Percentiles rank a stretch among this genome's conserved stretches.
Conservation (phyloP, 345 rosid species). For the Jatropha curcas region DNA sequence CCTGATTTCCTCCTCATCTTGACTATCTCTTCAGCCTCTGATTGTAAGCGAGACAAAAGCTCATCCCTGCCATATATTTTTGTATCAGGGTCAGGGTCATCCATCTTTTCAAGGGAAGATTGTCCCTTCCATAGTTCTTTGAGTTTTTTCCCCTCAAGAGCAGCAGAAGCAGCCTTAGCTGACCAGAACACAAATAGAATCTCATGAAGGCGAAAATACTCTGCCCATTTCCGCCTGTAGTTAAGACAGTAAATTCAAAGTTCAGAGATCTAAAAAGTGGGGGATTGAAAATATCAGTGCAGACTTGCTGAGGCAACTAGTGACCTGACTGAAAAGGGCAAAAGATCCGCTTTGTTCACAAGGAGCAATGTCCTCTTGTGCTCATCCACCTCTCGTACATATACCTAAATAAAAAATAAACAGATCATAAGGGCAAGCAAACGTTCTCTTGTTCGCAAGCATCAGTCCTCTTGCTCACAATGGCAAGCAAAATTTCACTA, state of each 20-base stretch:
- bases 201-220: slow-evolving; percentile 51
- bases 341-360: slow-evolving; percentile 93
- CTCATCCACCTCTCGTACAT: slow-evolving; percentile 75
- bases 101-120: slow-evolving; percentile 31
- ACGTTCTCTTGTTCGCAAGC: no score
- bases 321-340: slow-evolving; percentile 73
- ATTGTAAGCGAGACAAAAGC: slow-evolving; percentile 68
- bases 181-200: slow-evolving; percentile 89
- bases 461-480: no score
- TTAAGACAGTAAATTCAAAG: slow-evolving; percentile 15
- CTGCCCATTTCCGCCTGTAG: slow-evolving; percentile 80
- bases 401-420: slow-evolving; percentile 45
- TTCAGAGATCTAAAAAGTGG: slow-evolving; percentile 12
- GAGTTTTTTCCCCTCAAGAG: slow-evolving; percentile 64
- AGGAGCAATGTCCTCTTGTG: slow-evolving; percentile 81
- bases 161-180: slow-evolving; percentile 87
- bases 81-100: slow-evolving; percentile 53
- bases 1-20: slow-evolving; percentile 49
- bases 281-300: not conserved
- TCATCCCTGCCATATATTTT: slow-evolving; percentile 79
- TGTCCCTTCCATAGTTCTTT: slow-evolving; percentile 38
- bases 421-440: not conserved
- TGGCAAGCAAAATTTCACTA: no score
- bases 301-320: slow-evolving; percentile 1
- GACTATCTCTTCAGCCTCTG: slow-evolving; percentile 73